Evolutionary conservation across 352 stramenopile genomes (phyloP), one percentile per base, ranked within the genome.

Genomic region (Albugo laibachii): DNA sequence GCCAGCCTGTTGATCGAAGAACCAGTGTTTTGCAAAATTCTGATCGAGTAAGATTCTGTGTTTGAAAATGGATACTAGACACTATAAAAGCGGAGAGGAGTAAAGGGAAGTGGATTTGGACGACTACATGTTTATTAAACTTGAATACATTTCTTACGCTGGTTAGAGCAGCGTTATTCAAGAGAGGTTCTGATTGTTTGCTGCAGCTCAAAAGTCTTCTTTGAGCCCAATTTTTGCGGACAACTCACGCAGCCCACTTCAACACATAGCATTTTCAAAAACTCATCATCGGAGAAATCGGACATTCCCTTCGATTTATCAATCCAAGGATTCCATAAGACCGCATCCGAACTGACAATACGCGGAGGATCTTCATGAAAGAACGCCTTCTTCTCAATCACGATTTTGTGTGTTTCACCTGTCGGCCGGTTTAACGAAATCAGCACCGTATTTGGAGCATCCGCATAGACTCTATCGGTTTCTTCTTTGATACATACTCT

Each of bases 221-320:
- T 65, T 0, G 59, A 57, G 13, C 57, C 61, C 21, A 87, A 70
- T 47, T 61, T 66, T 55, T 83, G 74, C 49, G 65, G 57, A 51
- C 75, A 54, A 43, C 69, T 87, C 18, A 91, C 78, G 37, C 77
- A 63, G 15, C 92, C 92, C 11, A 92, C 92, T 61, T 98, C 92
- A 38, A 97, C 77, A 58, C 93, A 98, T 53, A 97, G 72, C 89
- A 98, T 97, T 27, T 78, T 69, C 41, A 81, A 49, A 57, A 95
- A 97, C 62, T 96, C 83, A 41, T 97, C 91, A 54, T 96, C 78
- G 35, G 69, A 83, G 66, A 97, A 97, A 65, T 98, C 92, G 46
- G 59, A 59, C 79, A 97, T 95, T 36, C 56, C 63, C 55, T 88
- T 83, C 31, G 89, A 82, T 59, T 97, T 98, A 41, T 88, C 76